A percentile compares a stretch with the other conserved stretches of the same genome.
phyloP scores from a whole-genome alignment of 1,284 basidiomycete genomes.

The Pisolithus thermaeus region DNA sequence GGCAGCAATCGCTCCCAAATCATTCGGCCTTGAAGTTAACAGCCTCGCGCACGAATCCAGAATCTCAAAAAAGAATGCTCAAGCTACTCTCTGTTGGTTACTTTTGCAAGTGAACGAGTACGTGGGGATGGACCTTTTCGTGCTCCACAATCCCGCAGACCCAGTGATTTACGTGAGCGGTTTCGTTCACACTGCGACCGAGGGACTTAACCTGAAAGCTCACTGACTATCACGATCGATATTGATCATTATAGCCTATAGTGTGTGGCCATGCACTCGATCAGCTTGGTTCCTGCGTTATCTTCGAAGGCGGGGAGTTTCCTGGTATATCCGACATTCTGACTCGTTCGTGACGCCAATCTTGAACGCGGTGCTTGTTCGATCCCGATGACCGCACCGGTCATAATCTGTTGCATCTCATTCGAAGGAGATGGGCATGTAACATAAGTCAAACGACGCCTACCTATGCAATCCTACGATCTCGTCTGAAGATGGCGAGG shows the following conservation, averaged over 20 bases:
- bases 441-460: background rate
- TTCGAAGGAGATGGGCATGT: background rate
- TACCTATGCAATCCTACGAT: background rate
- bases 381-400: slow-evolving; percentile 1
- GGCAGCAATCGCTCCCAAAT: no score
- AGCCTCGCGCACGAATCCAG: slow-evolving; percentile 3
- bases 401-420: background rate
- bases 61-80: slow-evolving; percentile 32
- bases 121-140: slow-evolving; percentile 39
- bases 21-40: background rate
- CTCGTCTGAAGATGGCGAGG: background rate
- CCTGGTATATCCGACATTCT: slow-evolving; percentile 13
- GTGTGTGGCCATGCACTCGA: slow-evolving; percentile 52
- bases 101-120: slow-evolving; percentile 45
- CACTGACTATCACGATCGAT: slow-evolving; percentile 29
- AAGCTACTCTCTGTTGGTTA: slow-evolving; percentile 44
- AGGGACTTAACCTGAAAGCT: slow-evolving; percentile 44
- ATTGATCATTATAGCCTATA: background rate
- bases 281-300: slow-evolving; percentile 44
- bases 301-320: slow-evolving; percentile 52
- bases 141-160: slow-evolving; percentile 39
- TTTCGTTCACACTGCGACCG: slow-evolving; percentile 39
- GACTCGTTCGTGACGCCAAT: slow-evolving; percentile 29
- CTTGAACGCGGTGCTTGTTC: background rate
- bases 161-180: slow-evolving; percentile 52